Evolutionary conservation across 768 basidiomycete genomes (phyloP).

Genomic region (Sarcodon aspratus): DNA sequence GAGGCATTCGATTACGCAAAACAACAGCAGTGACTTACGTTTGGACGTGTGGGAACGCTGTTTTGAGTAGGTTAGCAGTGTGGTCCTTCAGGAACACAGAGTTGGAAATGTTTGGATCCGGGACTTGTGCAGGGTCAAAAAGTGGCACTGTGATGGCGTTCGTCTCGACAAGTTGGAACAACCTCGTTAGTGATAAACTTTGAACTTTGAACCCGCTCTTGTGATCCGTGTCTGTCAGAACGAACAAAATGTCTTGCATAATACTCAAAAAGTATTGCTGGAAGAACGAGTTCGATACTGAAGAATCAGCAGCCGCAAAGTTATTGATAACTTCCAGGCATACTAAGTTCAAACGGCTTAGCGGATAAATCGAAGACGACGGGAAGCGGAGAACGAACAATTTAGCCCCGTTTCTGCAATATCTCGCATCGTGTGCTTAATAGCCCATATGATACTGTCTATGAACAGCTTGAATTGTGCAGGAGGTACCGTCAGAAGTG

Average conservation of each 20-base stretch:
- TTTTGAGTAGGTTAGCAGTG: slow-evolving; percentile 74
- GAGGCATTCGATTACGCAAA: slow-evolving; percentile 5
- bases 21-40: slow-evolving; percentile 35
- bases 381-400: slow-evolving; percentile 29
- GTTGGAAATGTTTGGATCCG: slow-evolving; percentile 68
- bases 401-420: slow-evolving; percentile 88
- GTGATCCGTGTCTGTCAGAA: slow-evolving; percentile 95
- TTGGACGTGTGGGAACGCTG: slow-evolving; percentile 88
- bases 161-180: slow-evolving; percentile 87
- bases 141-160: slow-evolving; percentile 74
- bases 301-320: slow-evolving; percentile 71
- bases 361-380: slow-evolving; percentile 1
- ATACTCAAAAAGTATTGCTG: slow-evolving; percentile 91
- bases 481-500: slow-evolving; percentile 79
- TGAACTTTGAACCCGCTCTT: slow-evolving; percentile 98
- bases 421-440: slow-evolving; percentile 98
- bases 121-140: slow-evolving; percentile 65
- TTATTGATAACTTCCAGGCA: slow-evolving; percentile 93
- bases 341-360: slow-evolving; percentile 33
- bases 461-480: slow-evolving; percentile 94
- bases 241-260: slow-evolving; percentile 93
- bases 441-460: slow-evolving; percentile 99
- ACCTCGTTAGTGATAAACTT: slow-evolving; percentile 79
- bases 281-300: slow-evolving; percentile 88
- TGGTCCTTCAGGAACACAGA: slow-evolving; percentile 74